Base-by-base conservation (phyloP, 2,329 filamentous ascomycete species). In the Fusarium concolor region DNA sequence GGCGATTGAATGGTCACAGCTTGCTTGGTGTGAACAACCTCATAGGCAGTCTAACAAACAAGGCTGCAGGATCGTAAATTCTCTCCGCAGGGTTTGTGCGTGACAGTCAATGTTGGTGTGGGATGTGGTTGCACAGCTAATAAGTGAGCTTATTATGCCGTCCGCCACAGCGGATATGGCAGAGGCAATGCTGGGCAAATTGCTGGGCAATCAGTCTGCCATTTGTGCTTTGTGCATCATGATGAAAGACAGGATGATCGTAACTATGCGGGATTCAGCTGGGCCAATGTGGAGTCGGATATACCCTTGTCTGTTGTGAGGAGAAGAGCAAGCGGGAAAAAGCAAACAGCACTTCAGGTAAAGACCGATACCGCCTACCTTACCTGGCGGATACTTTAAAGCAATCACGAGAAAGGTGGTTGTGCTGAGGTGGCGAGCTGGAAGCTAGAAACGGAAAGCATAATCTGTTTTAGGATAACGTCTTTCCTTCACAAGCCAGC, bases 351-450 rank as follows among this genome's bases (percentile, higher is more conserved):
- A 52, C 38, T 33, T 42, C 39, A 24, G 7, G 39, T 15, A 24
- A 42, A 24, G 39, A 42, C 22, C 10, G 39, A 42, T 29, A 33
- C 31, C 33, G 7, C 22, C 41, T 11, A 18, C 33, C 9, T 24
- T 44, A 18, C 33, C 9, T 24, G 31, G 10, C 20, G 35, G 24
- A 51, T 51, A 43, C 35, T 51, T 50, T 57, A 51, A 62, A 58
- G 57, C 55, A 37, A 65, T 56, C 60, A 64, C 55, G 46, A 44
- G 44, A 56, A 64, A 41, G 41, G 52, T 59, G 60, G 60, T 41
- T 60, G 57, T 62, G 57, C 39, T 67, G 67, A 67, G 61, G 62
- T 72, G 67, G 67, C 68, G 61, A 74, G 61, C 57, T 52, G 53
- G 18, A 43, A 47, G 46, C 69, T 68, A 47, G 52, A 68, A 71